Evolutionary conservation across 2,329 filamentous ascomycete species (phyloP).

Genomic region (Cadophora malorum): DNA sequence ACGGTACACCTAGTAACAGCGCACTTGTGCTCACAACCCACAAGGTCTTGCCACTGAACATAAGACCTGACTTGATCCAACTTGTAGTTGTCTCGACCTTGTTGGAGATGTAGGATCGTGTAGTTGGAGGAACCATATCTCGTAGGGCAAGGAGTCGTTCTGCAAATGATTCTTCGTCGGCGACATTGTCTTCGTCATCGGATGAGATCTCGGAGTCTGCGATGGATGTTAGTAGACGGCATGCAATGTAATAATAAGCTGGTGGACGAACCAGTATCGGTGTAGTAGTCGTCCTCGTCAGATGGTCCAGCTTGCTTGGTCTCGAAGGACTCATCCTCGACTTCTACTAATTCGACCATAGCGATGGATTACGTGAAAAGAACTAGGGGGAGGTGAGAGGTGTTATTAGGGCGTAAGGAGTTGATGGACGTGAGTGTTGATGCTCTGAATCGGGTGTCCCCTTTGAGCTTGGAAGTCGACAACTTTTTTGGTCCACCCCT

Average conservation of each 20-base stretch:
- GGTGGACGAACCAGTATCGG: slow-evolving; percentile 77
- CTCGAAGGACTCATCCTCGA: slow-evolving; percentile 94
- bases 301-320: slow-evolving; percentile 70
- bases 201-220: slow-evolving; percentile 84
- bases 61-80: slow-evolving; percentile 65
- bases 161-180: slow-evolving; percentile 63
- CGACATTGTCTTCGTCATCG: slow-evolving; percentile 71
- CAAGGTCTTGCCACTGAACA: slow-evolving; percentile 82
- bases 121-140: slow-evolving; percentile 77
- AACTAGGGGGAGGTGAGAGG: slow-evolving; percentile 40
- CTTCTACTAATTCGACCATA: slow-evolving; percentile 97
- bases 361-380: slow-evolving; percentile 29
- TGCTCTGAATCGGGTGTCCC: slow-evolving; percentile 18
- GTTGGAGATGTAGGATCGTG: slow-evolving; percentile 71
- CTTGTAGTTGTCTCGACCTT: slow-evolving; percentile 60
- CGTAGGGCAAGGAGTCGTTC: slow-evolving; percentile 76
- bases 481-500: slow-evolving; percentile 25
- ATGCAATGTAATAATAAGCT: slow-evolving; percentile 15
- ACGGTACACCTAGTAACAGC: slow-evolving; percentile 89
- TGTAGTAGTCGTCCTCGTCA: slow-evolving; percentile 83
- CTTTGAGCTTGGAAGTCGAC: slow-evolving; percentile 16
- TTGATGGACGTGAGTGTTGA: slow-evolving; percentile 1
- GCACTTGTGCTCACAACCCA: slow-evolving; percentile 93
- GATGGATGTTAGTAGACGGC: slow-evolving; percentile 30
- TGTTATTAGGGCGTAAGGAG: slow-evolving; percentile 1